Evolutionary conservation across 371 early-diverging fungal genomes (phyloP), one percentile per base, ranked within the genome.

Genomic region (Zychaea mexicana): DNA sequence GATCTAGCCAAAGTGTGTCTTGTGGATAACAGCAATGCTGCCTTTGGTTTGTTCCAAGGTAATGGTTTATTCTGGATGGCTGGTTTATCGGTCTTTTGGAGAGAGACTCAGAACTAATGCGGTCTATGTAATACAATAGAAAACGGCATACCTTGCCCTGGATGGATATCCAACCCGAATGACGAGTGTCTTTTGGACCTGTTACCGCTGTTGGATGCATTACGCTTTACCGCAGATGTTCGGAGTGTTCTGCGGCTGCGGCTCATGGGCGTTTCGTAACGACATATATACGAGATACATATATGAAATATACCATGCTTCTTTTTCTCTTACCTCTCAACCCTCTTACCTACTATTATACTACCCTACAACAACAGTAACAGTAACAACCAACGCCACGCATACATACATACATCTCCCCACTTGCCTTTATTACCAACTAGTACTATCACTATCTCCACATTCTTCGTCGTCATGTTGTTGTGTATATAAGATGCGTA

Each of bases 1-100:
- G 95, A 95, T 73, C 69, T 98, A 57, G 89, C 90, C 56, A 93
- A 91, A 64, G 96, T 96, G 27, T 92, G 90, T 64, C 77, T 97
- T 19, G 79, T 98, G 3, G 98, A 97, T 72, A 98, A 98, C 73
- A 92, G 96, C 32, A 90, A 94, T 22, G 77, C 90, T 24, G 91
- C 93, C 12, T 97, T 91, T 77, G 90, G 89, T 45, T 67, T 94
- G 52, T 91, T 93, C 75, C 86, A 88, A 77, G 93, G 95, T 88
- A 85, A 76, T 19, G 13, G 4, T 28, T 13, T 28, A 15, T 3
- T 2, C 3, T 30, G 5, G 31, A 36, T 5, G 52, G 24, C 22
- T 28, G n/a, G n/a, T 17, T 15, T 0, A 9, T 15, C 5, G 22
- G 9, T 21, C 28, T 17, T 3, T 0, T 9, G 15, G 19, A 27